Percentiles rank a stretch among this genome's conserved stretches.
phyloP scores from a whole-genome alignment of 2,329 filamentous ascomycete species.

The Aspergillus awamori region DNA sequence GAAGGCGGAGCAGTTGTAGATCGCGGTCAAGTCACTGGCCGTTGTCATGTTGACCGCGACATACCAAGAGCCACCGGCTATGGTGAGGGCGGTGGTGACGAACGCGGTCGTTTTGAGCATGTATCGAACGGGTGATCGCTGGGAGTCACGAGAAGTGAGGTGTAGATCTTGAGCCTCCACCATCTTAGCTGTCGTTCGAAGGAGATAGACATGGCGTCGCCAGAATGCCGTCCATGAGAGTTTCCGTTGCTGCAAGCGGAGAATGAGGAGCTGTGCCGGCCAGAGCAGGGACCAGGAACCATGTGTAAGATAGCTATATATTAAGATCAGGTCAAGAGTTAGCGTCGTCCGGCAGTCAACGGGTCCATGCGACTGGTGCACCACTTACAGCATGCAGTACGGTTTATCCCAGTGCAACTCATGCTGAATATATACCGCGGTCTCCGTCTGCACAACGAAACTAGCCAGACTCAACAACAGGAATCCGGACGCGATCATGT shows the following conservation, averaged over 20 bases:
- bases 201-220: slow-evolving; percentile 67
- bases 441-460: slow-evolving; percentile 94
- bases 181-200: slow-evolving; percentile 76
- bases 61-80: slow-evolving; percentile 94
- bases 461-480: slow-evolving; percentile 79
- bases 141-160: slow-evolving; percentile 48
- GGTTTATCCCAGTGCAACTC: slow-evolving; percentile 94
- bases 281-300: slow-evolving; percentile 90
- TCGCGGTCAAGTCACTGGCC: slow-evolving; percentile 90
- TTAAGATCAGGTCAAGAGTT: not conserved
- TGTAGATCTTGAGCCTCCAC: slow-evolving; percentile 77
- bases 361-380: not conserved
- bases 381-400: slow-evolving; percentile 91
- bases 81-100: slow-evolving; percentile 81
- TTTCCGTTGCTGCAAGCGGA: slow-evolving; percentile 77
- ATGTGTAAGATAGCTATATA: slow-evolving; percentile 76
- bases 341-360: not conserved
- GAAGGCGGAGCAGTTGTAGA: slow-evolving; percentile 99
- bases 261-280: slow-evolving; percentile 77
- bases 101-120: slow-evolving; percentile 77
- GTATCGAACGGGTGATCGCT: slow-evolving; percentile 65
- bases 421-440: slow-evolving; percentile 91
- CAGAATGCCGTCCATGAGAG: slow-evolving; percentile 84
- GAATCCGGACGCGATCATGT: slow-evolving; percentile 84
- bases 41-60: slow-evolving; percentile 91